Conservation (phyloP, 2,329 filamentous ascomycete species). For the Exophiala oligosperma region DNA sequence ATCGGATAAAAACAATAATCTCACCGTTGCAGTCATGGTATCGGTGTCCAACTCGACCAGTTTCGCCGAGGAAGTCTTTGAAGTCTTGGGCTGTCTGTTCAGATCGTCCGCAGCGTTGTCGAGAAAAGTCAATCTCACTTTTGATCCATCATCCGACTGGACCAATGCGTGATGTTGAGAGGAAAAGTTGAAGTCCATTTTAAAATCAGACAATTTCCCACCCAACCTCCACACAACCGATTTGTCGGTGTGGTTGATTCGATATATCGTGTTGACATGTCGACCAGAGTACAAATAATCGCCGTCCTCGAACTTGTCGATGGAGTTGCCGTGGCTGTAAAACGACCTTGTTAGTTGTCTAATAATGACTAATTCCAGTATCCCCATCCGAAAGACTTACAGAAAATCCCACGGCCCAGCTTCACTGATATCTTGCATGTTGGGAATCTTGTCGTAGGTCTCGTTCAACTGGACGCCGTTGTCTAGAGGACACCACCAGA, state of each 20-base stretch:
- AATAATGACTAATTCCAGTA: background rate
- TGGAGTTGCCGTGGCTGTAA: conserved; percentile 50
- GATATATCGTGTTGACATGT: conserved; percentile 42
- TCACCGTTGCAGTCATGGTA: conserved; percentile 43
- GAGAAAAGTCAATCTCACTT: conserved; percentile 36
- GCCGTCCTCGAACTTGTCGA: conserved; percentile 50
- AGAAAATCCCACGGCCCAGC: conserved; percentile 51
- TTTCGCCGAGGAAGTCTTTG: conserved; percentile 18
- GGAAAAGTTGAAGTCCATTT: conserved; percentile 44
- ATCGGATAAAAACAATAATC: conserved; percentile 31
- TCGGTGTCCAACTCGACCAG: conserved; percentile 41
- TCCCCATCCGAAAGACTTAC: background rate
- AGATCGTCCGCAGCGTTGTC: conserved; percentile 33
- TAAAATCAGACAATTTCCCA: conserved; percentile 46
- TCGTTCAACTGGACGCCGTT: conserved; percentile 36
- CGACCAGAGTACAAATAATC: conserved; percentile 47
- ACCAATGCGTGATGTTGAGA: conserved; percentile 54
- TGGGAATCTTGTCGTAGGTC: conserved; percentile 4
- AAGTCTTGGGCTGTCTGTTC: background rate
- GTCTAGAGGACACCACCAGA: conserved; percentile 49
- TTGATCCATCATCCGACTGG: conserved; percentile 34
- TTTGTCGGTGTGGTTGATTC: conserved; percentile 31
- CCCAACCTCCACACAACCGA: conserved; percentile 53
- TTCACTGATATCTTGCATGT: background rate
- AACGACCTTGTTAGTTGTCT: too few species aligned